Base-by-base conservation (phyloP, 352 stramenopile genomes). In the Lagenidium sp. region DNA sequence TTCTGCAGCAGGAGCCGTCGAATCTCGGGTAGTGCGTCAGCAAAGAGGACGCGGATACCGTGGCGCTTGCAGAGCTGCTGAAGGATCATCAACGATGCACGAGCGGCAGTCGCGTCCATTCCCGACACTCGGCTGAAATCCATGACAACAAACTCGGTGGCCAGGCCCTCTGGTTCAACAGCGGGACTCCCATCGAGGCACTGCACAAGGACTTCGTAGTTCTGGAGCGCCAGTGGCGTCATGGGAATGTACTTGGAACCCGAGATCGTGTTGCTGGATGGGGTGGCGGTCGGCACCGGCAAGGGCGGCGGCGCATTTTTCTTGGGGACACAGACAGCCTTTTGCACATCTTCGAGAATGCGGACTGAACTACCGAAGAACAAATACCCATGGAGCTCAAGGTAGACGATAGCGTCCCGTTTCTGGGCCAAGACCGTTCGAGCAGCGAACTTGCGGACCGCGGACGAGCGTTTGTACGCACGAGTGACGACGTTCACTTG, bases 311-410 rank as follows among this genome's bases (percentile, higher is more conserved):
- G 29, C 6, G 54, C 31, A 36, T 60, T 54, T 18, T 56, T 53
- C 50, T 82, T 81, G 22, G 59, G 57, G 23, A 93, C 59, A 41
- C 73, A 63, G 5, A 94, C 74, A 25, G 73, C 70, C 41, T 81
- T 74, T 54, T 90, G 78, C 11, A 91, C 78, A 41, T 90, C 74
- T 38, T 86, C 53, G 0, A 94, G 53, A 57, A 91, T 88, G 35
- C 86, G 77, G 30, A 94, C 69, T 3, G 78, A 85, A 22, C 73
- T 87, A 8, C 81, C 81, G 39, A 94, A 94, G 54, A 94, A 94
- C 12, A 94, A 57, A 36, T 87, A 90, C 19, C 81, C 81, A 36
- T 89, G 81, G 13, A 94, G 61, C 44, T 94, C 74, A 12, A 94
- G 37, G 30, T 83, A 70, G 5, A 89, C 80, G 41, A 92, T 88